Base-by-base conservation (phyloP, 2,329 filamentous ascomycete genomes). In the Aspergillus pseudoviridinutans region DNA sequence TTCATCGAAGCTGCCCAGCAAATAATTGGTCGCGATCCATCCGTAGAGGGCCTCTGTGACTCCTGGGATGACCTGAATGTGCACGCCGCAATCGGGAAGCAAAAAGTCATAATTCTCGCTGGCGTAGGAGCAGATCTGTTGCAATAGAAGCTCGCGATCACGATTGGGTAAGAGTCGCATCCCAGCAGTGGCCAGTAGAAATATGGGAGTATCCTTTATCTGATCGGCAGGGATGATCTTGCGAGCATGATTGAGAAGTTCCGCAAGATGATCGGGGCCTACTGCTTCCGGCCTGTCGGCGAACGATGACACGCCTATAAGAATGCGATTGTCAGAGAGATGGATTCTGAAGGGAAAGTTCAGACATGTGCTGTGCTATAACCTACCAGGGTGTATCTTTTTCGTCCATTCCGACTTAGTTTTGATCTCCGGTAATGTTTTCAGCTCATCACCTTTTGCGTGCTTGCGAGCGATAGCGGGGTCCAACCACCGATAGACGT, bases 1-100 rank as follows among this genome's bases (percentile, higher is more conserved):
- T 20, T 83, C 80, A 71, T 97, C 90, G 67, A 99, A 97, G 3
- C 92, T 91, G 28, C 92, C 93, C 1, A 99, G 81, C 29, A 99
- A 78, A 69, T 99, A 99, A 71, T 99, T 99, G 54, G 93, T 90
- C 7, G 95, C 93, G 66, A 99, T 89, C 94, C 94, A 99, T 42
- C 94, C 94, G 68, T 97, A 99, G 29, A 99, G 76, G 2, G 92
- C 94, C 74, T 99, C 94, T 0, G 94, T 97, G 74, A 96, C 92
- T 47, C 94, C 94, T 0, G 92, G 86, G 61, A 99, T 99, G 32
- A 97, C 91, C 73, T 97, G 92, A 17, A 99, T 88, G 69, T 97
- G 91, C 42, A 91, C 76, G 58, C 84, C 84, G 78, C 94, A 99
- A 71, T 97, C 91, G n/a, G 92, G 91, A 1, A 99, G 80, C 53